Evolutionary conservation across 2,329 filamentous ascomycete genomes (phyloP), one percentile per base, ranked within the genome.

Genomic region (Colletotrichum sp.): DNA sequence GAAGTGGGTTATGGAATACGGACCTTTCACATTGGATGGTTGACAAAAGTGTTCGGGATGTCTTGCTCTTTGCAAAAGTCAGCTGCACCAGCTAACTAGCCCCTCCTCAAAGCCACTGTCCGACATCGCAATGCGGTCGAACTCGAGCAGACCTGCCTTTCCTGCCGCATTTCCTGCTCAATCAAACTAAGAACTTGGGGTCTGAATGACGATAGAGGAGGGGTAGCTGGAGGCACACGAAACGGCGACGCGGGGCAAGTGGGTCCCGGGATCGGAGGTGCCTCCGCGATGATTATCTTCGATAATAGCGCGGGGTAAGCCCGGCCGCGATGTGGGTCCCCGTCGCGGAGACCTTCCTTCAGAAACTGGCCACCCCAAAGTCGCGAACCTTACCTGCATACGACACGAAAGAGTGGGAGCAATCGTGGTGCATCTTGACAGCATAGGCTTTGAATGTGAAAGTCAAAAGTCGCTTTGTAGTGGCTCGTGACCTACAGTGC

Each of bases 71-170:
- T 32, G n/a, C 67, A 43, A 26, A 13, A 13, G 30, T 26, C 36
- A 59, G 21, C 52, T 67, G 34, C 52, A 30, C 66, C 21, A 52
- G 67, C 24, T 26, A 26, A 70, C 56, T 10, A 52, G 18, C 58
- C 38, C 18, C 21, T 28, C 34, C 10, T 9, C 28, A n/a, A 32
- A 9, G 24, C 7, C 4, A 4, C 9, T 4, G 14, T 16, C 38
- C 68, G 58, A 28, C 28, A 70, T 61, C 68, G 36, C 36, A 52
- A 18, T 0, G 9, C 16, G 6, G 1, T 18, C 4, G 28, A 32
- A 21, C 32, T 58, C 43, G 69, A 66, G 48, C 48, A 71, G 61
- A 52, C 69, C 61, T 71, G 69, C 69, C 69, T 71, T 10, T 71
- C 64, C 32, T 32, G 48, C 65, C 43, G 18, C 24, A 32, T 36